A percentile compares a stretch with the other conserved stretches of the same genome.
These are phyloP conservation scores for Alternaria novae-zelandiae DNA, from an alignment of 2,329 filamentous ascomycete genomes.

Conservation along the genomic window DNA sequence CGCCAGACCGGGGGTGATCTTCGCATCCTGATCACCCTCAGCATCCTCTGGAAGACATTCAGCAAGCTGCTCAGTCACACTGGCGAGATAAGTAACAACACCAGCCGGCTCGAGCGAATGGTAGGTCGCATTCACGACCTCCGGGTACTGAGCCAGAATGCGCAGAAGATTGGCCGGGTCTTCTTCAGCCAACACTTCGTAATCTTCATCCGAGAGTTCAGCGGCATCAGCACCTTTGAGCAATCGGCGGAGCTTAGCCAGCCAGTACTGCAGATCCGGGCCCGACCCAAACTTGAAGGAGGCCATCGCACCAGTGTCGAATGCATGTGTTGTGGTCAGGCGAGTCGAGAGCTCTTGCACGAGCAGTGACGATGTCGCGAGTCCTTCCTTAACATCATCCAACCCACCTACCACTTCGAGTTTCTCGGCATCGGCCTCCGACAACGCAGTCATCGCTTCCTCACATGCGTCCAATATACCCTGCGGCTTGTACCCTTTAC, in stretches of 20 bases:
- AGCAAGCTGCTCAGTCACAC: slow-evolving; percentile 32
- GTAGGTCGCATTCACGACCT: slow-evolving; percentile 33
- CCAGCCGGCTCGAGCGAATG: slow-evolving; percentile 36
- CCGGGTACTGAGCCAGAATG: slow-evolving; percentile 39
- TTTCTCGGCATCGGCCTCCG: slow-evolving; percentile 30
- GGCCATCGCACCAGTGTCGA: slow-evolving; percentile 31
- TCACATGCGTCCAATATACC: slow-evolving; percentile 66
- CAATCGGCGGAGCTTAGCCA: slow-evolving; percentile 27
- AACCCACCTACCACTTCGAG: slow-evolving; percentile 21
- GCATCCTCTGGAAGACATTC: slow-evolving; percentile 27
- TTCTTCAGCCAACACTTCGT: slow-evolving; percentile 29
- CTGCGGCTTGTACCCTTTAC: slow-evolving; percentile 71
- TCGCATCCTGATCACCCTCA: background rate
- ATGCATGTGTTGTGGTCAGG: slow-evolving; percentile 28
- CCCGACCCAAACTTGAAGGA: slow-evolving; percentile 40
- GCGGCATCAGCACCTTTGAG: slow-evolving; percentile 17
- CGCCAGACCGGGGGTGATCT: slow-evolving; percentile 23
- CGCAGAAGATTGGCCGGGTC: slow-evolving; percentile 35
- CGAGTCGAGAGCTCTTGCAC: slow-evolving; percentile 38
- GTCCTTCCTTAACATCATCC: slow-evolving; percentile 10
- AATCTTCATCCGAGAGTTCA: slow-evolving; percentile 31
- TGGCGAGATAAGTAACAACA: slow-evolving; percentile 37
- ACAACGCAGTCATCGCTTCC: slow-evolving; percentile 17
- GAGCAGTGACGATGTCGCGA: slow-evolving; percentile 34
- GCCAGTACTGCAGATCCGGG: slow-evolving; percentile 40